Evolutionary conservation across 2,329 filamentous ascomycete genomes (phyloP).

Genomic region (Penicillium sp.): DNA sequence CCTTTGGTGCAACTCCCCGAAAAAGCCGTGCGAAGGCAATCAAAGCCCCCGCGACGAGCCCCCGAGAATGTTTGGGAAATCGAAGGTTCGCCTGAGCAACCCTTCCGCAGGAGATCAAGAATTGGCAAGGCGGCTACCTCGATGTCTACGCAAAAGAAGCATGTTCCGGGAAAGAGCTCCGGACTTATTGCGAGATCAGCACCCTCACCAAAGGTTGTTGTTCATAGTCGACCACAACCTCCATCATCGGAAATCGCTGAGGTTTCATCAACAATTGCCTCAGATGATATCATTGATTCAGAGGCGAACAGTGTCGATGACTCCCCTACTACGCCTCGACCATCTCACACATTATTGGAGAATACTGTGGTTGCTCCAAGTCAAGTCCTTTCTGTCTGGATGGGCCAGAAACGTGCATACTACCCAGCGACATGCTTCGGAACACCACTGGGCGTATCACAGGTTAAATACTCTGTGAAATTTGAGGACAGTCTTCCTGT

Average conservation of each 20-base stretch:
- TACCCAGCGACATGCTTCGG: constrained; percentile 62
- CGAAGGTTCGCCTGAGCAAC: constrained; percentile 34
- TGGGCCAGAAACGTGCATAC: constrained; percentile 54
- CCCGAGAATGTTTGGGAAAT: constrained; percentile 39
- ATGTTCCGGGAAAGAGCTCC: constrained; percentile 4
- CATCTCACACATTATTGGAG: constrained; percentile 13
- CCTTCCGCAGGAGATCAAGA: constrained; percentile 21
- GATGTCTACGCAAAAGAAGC: constrained; percentile 7
- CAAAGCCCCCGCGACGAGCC: constrained; percentile 24
- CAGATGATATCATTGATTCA: constrained; percentile 13
- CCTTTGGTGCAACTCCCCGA: constrained; percentile 15
- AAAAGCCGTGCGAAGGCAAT: constrained; percentile 23
- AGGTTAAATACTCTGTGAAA: constrained; percentile 47
- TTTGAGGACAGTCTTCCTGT: constrained; percentile 47
- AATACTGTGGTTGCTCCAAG: constrained; percentile 45
- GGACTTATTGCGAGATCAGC: constrained; percentile 5
- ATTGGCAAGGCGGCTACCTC: constrained; percentile 9
- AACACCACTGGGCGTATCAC: constrained; percentile 38
- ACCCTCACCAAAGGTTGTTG: constrained; percentile 6
- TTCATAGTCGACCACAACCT: constrained; percentile 12
- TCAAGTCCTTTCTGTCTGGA: constrained; percentile 60
- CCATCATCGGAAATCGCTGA: constrained; percentile 19
- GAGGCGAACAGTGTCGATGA: constrained; percentile 12
- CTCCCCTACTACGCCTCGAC: constrained; percentile 16
- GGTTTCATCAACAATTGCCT: constrained; percentile 10